phyloP scores from a whole-genome alignment of 768 basidiomycete genomes.

The Lentinula edodes region DNA sequence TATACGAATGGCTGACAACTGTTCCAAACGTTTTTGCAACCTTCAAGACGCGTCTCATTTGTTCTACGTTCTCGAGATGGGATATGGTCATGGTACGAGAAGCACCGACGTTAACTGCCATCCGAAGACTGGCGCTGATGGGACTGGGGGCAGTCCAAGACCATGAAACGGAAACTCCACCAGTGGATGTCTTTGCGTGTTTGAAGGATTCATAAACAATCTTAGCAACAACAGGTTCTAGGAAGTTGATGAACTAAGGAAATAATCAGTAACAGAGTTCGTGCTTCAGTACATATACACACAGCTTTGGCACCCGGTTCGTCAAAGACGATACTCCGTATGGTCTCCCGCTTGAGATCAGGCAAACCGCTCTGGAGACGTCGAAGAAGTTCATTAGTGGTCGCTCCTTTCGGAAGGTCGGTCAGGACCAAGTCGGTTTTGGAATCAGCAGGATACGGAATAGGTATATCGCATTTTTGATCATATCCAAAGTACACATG shows the following conservation, averaged over 20 bases:
- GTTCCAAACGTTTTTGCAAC: background rate
- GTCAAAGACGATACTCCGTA: background rate
- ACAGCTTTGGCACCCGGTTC: background rate
- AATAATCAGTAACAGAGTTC: background rate
- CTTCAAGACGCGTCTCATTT: background rate
- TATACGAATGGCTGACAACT: background rate
- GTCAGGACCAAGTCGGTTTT: background rate
- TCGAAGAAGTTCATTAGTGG: background rate
- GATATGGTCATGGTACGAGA: slow-evolving; percentile 1
- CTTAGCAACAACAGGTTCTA: slow-evolving; percentile 1
- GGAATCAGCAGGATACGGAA: background rate
- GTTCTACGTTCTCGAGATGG: background rate
- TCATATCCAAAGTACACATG: background rate
- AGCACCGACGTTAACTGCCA: background rate
- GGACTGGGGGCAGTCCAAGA: background rate
- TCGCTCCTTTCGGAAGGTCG: background rate
- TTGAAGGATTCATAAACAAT: background rate
- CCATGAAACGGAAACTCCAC: background rate
- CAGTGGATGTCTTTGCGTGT: background rate
- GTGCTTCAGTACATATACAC: background rate
- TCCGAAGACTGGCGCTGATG: background rate
- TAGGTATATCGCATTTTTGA: background rate
- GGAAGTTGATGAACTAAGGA: slow-evolving; percentile 1
- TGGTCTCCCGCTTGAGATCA: background rate
- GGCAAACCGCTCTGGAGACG: background rate